A percentile compares a stretch with the other conserved stretches of the same genome.
phyloP scores from a whole-genome alignment of 768 basidiomycete species.

The Rhodotorula taiwanensis region DNA sequence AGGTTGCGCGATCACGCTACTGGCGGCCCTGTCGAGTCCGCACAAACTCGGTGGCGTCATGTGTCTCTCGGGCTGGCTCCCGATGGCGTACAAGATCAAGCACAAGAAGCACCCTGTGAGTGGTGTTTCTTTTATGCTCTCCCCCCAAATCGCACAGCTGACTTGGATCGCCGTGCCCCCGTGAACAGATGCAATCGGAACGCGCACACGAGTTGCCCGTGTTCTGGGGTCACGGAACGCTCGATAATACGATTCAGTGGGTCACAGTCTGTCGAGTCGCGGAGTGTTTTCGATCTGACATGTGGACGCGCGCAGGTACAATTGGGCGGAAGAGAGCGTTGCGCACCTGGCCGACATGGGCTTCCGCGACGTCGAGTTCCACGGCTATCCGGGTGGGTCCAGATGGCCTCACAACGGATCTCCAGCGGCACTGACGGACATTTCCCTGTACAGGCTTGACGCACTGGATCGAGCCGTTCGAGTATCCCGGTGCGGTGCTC shows the following conservation, averaged over 20 bases:
- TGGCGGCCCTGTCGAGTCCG: neutral
- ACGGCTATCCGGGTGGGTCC: neutral
- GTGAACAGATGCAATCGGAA: neutral
- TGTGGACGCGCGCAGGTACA: neutral
- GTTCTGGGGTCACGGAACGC: neutral
- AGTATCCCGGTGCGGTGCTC: neutral
- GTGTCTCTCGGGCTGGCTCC: slow-evolving; percentile 1
- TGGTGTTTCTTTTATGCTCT: too few relatives aligned
- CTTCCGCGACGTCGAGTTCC: neutral
- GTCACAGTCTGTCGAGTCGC: neutral
- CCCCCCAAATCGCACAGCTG: too few relatives aligned
- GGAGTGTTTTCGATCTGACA: neutral
- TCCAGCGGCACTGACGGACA: too few relatives aligned
- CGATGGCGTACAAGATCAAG: slow-evolving; percentile 2
- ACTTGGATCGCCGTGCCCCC: too few relatives aligned
- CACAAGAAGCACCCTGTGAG: neutral
- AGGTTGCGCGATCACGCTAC: neutral
- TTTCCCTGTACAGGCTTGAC: neutral
- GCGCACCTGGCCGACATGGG: slow-evolving; percentile 1
- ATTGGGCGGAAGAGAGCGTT: neutral
- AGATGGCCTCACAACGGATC: too few relatives aligned
- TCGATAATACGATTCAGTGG: neutral
- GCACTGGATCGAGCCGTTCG: neutral
- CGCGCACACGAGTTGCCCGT: neutral
- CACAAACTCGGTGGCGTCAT: neutral